These are phyloP conservation scores for Fusarium praegraminearum DNA, from an alignment of 2,329 filamentous ascomycete species.

Conservation along the genomic window DNA sequence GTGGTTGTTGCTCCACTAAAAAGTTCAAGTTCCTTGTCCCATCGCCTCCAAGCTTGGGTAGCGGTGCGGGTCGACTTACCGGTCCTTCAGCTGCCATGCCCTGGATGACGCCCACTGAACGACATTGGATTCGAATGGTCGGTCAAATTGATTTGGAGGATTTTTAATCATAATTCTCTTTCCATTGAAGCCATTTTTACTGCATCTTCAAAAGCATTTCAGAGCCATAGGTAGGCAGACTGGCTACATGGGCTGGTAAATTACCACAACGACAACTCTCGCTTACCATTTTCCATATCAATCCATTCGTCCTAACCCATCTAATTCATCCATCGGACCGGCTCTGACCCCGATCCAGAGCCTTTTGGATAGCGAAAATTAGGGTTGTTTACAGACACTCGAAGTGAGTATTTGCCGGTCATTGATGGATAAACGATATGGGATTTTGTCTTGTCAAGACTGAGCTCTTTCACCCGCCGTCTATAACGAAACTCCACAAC, in stretches of 20 bases:
- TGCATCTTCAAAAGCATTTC: not conserved
- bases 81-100: constrained; percentile 27
- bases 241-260: not conserved
- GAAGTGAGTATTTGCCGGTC: not conserved
- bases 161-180: not conserved
- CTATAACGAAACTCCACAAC: constrained; percentile 26
- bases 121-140: constrained; percentile 8
- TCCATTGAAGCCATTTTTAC: not conserved
- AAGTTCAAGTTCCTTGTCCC: constrained; percentile 36
- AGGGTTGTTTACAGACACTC: constrained; percentile 6
- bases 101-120: constrained; percentile 42
- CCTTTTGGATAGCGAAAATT: constrained; percentile 25
- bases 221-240: not conserved
- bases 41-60: constrained; percentile 19
- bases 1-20: constrained; percentile 35
- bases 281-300: constrained; percentile 26
- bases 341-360: constrained; percentile 33
- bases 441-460: constrained; percentile 4
- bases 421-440: not conserved
- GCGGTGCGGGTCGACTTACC: constrained; percentile 40
- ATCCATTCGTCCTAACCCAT: constrained; percentile 12
- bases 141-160: constrained; percentile 8
- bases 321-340: constrained; percentile 27
- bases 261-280: not conserved
- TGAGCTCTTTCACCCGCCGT: constrained; percentile 22